These are phyloP conservation scores for Rhodotorula toruloides DNA, from an alignment of 768 basidiomycete genomes.

Conservation along the genomic window DNA sequence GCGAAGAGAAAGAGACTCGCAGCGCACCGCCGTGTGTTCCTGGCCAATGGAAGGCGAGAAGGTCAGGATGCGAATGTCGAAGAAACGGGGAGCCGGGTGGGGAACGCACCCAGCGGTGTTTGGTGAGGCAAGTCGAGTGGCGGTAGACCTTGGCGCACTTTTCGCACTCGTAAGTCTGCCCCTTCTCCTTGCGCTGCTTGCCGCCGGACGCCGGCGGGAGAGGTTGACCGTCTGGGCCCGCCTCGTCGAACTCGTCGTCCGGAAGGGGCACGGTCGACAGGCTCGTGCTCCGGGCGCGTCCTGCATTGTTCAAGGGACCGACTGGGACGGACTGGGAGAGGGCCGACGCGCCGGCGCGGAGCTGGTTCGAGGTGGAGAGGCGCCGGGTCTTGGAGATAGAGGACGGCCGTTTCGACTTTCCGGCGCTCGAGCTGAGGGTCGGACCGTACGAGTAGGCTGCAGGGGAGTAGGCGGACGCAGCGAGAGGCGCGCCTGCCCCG, in stretches of 20 bases:
- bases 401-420: constrained; percentile 26
- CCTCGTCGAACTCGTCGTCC: constrained; percentile 44
- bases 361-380: constrained; percentile 12
- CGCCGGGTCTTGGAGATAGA: constrained; percentile 15
- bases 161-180: constrained; percentile 68
- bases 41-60: constrained; percentile 1
- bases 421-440: constrained; percentile 17
- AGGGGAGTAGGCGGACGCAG: constrained; percentile 2
- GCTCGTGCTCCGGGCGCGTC: background rate
- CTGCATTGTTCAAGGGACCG: background rate
- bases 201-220: background rate
- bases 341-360: background rate
- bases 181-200: constrained; percentile 61
- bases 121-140: constrained; percentile 90
- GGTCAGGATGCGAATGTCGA: background rate
- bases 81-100: background rate
- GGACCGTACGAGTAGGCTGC: background rate
- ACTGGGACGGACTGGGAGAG: constrained; percentile 7
- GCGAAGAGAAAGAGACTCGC: background rate
- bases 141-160: constrained; percentile 73
- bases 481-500: background rate
- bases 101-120: constrained; percentile 82
- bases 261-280: background rate
- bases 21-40: constrained; percentile 36
- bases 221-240: background rate